Evolutionary conservation across 2,329 filamentous ascomycete species (phyloP), one percentile per base, ranked within the genome.

Genomic region (Ophiocordyceps robertsii): DNA sequence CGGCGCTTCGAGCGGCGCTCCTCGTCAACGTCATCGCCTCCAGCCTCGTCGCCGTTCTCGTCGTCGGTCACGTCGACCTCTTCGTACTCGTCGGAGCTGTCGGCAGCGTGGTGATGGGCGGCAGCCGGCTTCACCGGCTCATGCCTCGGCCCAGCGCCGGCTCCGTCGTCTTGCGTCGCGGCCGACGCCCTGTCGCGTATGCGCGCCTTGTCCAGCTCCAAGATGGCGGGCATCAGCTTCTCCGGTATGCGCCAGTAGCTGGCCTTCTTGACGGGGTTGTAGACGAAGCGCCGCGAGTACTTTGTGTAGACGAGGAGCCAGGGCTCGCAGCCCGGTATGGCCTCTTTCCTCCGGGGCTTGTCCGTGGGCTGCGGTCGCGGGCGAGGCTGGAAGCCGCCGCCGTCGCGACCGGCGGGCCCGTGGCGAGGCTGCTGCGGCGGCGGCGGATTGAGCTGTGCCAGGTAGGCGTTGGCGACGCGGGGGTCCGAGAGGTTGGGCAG

Each of bases 211-310:
- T 95, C 87, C 43, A 86, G 66, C 48, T 78, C 73, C 40, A 81
- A 51, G 42, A 92, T 84, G 13, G 78, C 87, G 46, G 82, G 80
- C 72, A 89, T 81, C 31, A 98, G 71, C 58, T 92, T 82, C 43
- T 86, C 77, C 0, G 92, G 92, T 53, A 95, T 92, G 54, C 87
- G 87, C 92, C 93, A 98, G 61, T 88, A 88, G 61, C 89, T 96
- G 51, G 88, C 74, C 32, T 90, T 84, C 50, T 90, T 95, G 42
- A 75, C 73, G 0, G 80, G 76, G 51, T 98, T 95, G 66, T 94
- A 85, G 3, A 89, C 88, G 56, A 98, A 98, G 41, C 89, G 76
- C 44, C 92, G 73, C 19, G 86, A 85, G 47, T 90, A 79, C 57
- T 87, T 95, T 1, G 92, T 98, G 57, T 83, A 85, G n/a, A 98